Conservation (phyloP, 768 basidiomycete species). For the Leccinum disarticulatum region DNA sequence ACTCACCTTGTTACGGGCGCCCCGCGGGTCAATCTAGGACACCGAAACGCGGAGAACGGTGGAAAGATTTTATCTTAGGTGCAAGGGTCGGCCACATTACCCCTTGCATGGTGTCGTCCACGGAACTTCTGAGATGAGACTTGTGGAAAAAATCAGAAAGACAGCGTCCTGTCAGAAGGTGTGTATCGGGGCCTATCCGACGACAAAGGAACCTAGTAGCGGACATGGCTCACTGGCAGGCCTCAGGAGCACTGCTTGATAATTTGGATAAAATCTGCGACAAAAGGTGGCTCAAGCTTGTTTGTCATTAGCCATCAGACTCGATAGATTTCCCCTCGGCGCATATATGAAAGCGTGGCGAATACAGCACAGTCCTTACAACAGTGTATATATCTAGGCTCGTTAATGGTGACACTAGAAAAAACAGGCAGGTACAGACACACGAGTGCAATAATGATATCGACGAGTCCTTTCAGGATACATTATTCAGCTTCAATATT, state of each 20-base stretch:
- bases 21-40: not conserved
- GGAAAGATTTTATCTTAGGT: conserved; percentile 14
- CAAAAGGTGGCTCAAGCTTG: not conserved
- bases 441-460: conserved; percentile 22
- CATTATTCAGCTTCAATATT: conserved; percentile 8
- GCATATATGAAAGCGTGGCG: not conserved
- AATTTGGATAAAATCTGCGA: not conserved
- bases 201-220: conserved; percentile 8
- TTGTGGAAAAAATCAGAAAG: conserved; percentile 13
- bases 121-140: conserved; percentile 3
- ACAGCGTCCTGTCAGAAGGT: not conserved
- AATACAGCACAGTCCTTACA: conserved; percentile 4
- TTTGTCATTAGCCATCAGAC: not conserved
- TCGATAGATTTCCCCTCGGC: not conserved
- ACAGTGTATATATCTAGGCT: conserved; percentile 11
- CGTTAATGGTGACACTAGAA: conserved; percentile 13
- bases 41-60: conserved; percentile 15
- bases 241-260: conserved; percentile 10
- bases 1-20: not conserved
- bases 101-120: conserved; percentile 20
- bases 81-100: conserved; percentile 12
- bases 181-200: conserved; percentile 9
- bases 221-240: conserved; percentile 5
- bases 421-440: conserved; percentile 24
- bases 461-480: conserved; percentile 8